Percentiles rank a stretch among this genome's conserved stretches.
These are phyloP conservation scores for Penicillium paneum DNA, from an alignment of 2,329 filamentous ascomycete genomes.

Conservation along the genomic window DNA sequence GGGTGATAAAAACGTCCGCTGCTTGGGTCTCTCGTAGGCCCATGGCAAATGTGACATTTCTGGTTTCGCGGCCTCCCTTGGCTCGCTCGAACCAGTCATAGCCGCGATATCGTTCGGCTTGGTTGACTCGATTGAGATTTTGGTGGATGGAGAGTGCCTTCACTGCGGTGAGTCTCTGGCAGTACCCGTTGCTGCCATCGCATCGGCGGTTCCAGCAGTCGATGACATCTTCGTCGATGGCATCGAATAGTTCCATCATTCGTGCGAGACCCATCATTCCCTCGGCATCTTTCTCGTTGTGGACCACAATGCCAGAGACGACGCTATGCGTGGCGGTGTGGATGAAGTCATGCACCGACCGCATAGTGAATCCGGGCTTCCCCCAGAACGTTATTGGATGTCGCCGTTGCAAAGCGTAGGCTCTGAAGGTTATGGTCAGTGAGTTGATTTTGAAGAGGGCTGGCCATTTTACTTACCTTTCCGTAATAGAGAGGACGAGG, in stretches of 20 bases:
- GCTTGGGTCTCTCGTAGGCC: constrained; percentile 40
- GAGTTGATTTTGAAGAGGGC: not conserved
- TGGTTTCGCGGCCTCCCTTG: constrained; percentile 23
- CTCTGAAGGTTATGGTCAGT: constrained; percentile 25
- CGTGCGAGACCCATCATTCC: constrained; percentile 45
- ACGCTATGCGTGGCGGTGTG: constrained; percentile 35
- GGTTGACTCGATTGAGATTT: constrained; percentile 32
- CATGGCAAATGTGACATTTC: constrained; percentile 25
- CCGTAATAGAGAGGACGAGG: constrained; percentile 37
- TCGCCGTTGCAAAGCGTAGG: constrained; percentile 43
- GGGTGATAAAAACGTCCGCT: constrained; percentile 43
- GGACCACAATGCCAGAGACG: constrained; percentile 42
- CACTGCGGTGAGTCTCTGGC: constrained; percentile 65
- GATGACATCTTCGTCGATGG: constrained; percentile 44
- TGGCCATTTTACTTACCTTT: constrained; percentile 25
- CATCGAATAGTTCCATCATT: constrained; percentile 46
- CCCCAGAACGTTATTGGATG: constrained; percentile 45
- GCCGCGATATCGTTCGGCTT: constrained; percentile 36
- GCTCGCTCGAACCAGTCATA: constrained; percentile 40
- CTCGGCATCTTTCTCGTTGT: constrained; percentile 43
- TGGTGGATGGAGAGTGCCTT: constrained; percentile 47
- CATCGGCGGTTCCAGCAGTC: constrained; percentile 48
- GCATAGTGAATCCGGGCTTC: constrained; percentile 39
- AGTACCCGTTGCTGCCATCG: constrained; percentile 61
- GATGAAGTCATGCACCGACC: constrained; percentile 42